phyloP scores from a whole-genome alignment of 2,329 filamentous ascomycete species.

The Aspergillus quadricinctus region DNA sequence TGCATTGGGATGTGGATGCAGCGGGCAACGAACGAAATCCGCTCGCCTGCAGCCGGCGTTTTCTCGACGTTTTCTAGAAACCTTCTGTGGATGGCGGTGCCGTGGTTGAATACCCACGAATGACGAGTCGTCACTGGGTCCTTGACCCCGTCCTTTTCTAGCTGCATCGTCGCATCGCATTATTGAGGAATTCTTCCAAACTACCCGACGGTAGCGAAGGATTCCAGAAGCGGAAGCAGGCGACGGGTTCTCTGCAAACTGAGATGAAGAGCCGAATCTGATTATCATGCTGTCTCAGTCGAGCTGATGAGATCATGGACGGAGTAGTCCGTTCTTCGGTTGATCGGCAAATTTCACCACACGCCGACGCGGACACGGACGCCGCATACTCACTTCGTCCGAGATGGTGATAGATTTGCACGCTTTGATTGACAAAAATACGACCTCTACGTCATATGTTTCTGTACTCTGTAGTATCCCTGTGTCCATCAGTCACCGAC shows the following conservation, averaged over 20 bases:
- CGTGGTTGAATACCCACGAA: background rate
- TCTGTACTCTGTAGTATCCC: too few relatives aligned
- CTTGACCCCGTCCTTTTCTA: background rate
- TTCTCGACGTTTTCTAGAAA: constrained; percentile 36
- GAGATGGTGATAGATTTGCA: constrained; percentile 9
- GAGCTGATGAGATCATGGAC: background rate
- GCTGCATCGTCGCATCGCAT: constrained; percentile 6
- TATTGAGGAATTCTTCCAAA: too few relatives aligned
- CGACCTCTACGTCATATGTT: constrained; percentile 4
- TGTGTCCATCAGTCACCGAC: background rate
- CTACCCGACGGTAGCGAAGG: background rate
- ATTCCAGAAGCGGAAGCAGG: too few relatives aligned
- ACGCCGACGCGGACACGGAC: background rate
- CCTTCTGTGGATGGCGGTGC: constrained; percentile 10
- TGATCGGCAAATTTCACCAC: background rate
- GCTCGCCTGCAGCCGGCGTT: constrained; percentile 8
- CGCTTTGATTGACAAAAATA: background rate
- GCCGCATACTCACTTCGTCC: too few relatives aligned
- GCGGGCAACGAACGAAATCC: background rate
- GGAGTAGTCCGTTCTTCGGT: background rate
- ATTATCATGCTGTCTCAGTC: background rate
- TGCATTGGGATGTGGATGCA: constrained; percentile 2
- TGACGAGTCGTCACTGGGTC: constrained; percentile 19
- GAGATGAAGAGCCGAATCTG: background rate
- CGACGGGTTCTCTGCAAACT: background rate